phyloP scores from a whole-genome alignment of 2,329 filamentous ascomycete species.

The Aureobasidium sp. region DNA sequence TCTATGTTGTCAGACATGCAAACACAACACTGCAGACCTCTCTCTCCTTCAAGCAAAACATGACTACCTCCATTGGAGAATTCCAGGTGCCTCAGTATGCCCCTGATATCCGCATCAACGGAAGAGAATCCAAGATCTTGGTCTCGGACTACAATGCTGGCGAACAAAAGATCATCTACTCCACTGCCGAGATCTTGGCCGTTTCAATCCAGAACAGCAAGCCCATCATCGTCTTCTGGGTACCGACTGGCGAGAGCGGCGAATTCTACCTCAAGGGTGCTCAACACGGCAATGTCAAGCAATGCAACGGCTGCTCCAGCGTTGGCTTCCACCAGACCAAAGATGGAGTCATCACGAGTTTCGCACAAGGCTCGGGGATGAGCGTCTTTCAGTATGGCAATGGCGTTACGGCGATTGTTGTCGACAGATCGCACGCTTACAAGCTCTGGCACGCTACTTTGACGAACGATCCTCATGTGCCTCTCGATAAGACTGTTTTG shows the following conservation, averaged over 20 bases:
- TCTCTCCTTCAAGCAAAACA: constrained; percentile 48
- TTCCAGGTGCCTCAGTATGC: constrained; percentile 37
- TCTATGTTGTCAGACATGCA: constrained; percentile 53
- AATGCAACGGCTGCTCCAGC: constrained; percentile 35
- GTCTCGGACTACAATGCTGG: constrained; percentile 55
- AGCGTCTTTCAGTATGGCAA: constrained; percentile 45
- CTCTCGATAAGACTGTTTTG: constrained; percentile 29
- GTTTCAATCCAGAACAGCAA: constrained; percentile 23
- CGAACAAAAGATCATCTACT: constrained; percentile 46
- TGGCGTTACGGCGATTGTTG: constrained; percentile 44
- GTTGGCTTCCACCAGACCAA: constrained; percentile 33
- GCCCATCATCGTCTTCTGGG: constrained; percentile 35
- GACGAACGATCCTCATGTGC: constrained; percentile 39
- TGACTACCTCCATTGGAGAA: constrained; percentile 51
- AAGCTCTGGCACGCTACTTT: constrained; percentile 50
- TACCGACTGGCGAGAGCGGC: constrained; percentile 33
- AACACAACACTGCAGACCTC: constrained; percentile 46
- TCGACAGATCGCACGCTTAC: constrained; percentile 49
- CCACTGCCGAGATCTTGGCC: constrained; percentile 49
- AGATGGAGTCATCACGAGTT: constrained; percentile 28
- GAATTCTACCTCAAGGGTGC: constrained; percentile 30
- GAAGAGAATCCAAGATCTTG: constrained; percentile 57
- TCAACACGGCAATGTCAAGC: constrained; percentile 15
- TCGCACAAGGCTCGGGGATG: constrained; percentile 16
- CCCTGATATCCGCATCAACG: constrained; percentile 52